These are phyloP conservation scores for Dissoconium aciculare DNA, from an alignment of 2,329 filamentous ascomycete species.

Conservation along the genomic window DNA sequence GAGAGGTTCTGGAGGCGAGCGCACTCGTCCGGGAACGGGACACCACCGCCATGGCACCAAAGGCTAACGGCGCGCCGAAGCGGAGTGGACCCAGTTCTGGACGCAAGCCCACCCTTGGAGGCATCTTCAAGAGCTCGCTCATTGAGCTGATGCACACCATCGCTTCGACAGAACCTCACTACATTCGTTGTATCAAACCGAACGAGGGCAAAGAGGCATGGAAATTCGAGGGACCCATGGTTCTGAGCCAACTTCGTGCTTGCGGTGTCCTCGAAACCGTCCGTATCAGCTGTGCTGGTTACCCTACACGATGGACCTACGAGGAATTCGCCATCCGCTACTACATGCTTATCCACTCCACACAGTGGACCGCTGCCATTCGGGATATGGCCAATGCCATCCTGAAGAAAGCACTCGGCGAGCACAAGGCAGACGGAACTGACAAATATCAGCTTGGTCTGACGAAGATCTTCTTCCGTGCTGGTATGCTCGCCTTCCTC, in stretches of 20 bases:
- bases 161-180: constrained; percentile 95
- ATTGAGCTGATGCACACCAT: constrained; percentile 98
- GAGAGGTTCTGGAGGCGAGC: constrained; percentile 70
- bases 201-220: constrained; percentile 94
- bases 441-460: constrained; percentile 97
- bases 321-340: constrained; percentile 95
- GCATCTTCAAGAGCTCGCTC: constrained; percentile 95
- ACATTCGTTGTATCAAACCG: constrained; percentile 97
- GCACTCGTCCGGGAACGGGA: constrained; percentile 85
- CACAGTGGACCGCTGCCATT: constrained; percentile 85
- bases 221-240: constrained; percentile 98
- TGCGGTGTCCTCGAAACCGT: constrained; percentile 98
- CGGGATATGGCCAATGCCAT: constrained; percentile 89
- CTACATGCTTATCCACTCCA: constrained; percentile 91
- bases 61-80: constrained; percentile 66
- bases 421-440: constrained; percentile 46
- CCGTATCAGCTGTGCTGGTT: constrained; percentile 90
- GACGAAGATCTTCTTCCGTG: constrained; percentile 98
- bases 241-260: constrained; percentile 87
- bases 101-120: constrained; percentile 88
- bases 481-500: constrained; percentile 94
- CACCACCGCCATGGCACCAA: constrained; percentile 43
- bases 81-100: constrained; percentile 76
- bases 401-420: constrained; percentile 65
- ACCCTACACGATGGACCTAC: constrained; percentile 96